Evolutionary conservation across 169 alveolate species (phyloP).

Genomic region (Plasmodium fragile): DNA sequence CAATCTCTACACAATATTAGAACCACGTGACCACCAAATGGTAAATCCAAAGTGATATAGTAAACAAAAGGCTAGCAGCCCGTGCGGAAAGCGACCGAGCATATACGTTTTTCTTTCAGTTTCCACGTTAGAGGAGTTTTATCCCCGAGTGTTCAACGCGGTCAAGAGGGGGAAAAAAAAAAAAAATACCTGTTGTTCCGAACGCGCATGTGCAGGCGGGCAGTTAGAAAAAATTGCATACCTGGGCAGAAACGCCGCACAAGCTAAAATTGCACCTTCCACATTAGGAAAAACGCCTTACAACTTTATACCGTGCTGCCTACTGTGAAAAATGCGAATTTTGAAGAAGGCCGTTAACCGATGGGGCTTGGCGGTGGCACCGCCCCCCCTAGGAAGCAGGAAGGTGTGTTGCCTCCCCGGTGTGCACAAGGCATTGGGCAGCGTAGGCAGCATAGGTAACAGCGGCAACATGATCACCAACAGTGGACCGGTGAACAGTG

Average conservation of each 20-base stretch:
- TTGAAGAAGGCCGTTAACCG: constrained; percentile 26
- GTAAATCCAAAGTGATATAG: not conserved
- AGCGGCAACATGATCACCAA: not conserved
- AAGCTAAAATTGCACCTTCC: not conserved
- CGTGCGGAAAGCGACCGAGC: not conserved
- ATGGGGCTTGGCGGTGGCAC: not conserved
- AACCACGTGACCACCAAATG: not conserved
- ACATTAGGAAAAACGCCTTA: not conserved
- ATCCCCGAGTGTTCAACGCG: not conserved
- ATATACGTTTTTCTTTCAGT: not conserved
- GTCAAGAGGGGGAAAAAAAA: not conserved
- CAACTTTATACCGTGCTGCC: not conserved
- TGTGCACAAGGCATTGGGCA: not conserved
- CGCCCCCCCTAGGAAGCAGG: not conserved
- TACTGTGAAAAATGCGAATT: constrained; percentile 31
- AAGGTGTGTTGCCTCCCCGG: not conserved
- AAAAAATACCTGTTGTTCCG: not conserved
- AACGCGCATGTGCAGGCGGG: not conserved
- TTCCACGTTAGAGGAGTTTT: not conserved
- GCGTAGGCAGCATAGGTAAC: not conserved
- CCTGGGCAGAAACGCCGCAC: not conserved
- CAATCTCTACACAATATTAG: not conserved
- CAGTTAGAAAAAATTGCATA: not conserved
- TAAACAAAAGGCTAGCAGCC: not conserved
- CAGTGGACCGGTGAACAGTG: not conserved